Evolutionary conservation across 768 basidiomycete genomes (phyloP), one percentile per base, ranked within the genome.

Genomic region (Boletus rubropictus): DNA sequence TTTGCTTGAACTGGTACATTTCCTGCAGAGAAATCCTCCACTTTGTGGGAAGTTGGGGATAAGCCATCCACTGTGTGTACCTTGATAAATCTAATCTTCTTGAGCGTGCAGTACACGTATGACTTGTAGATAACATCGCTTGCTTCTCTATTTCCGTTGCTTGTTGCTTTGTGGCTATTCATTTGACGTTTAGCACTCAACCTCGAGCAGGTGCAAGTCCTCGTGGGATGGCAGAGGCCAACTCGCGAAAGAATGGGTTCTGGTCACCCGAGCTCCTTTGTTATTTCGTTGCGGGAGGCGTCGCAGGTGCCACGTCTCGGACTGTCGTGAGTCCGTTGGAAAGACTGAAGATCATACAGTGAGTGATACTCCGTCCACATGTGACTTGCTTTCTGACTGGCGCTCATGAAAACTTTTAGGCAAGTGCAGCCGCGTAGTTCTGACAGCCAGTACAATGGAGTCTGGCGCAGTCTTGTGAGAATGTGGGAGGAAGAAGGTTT

Each of bases 301-400:
- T 74, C 43, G 78, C 78, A 27, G 78, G 78, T 24, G 78, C 79
- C 29, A 82, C 89, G 8, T 90, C 87, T 49, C 74, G 94, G 45
- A 96, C 94, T 2, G 89, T 96, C 12, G 95, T 98, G 40, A 86
- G 82, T 56, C 95, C 94, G 9, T 66, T 97, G 12, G 93, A 97
- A 59, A 72, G 95, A 49, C 73, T 98, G 45, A 99, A 99, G 69
- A 97, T 99, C 61, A 96, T 99, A 51, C 85, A 94, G 93, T 94
- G 57, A 61, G 89, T 75, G 28, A 39, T 37, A 6, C 29, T 27
- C 33, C 27, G 20, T 11, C 10, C n/a, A 10, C 18, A 14, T 24
- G 41, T 7, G 20, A 25, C 12, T 46, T 50, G 21, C 28, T 36
- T 25, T 29, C 8, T 51, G 46, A 46, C 20, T 46, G 29, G 33